Base-by-base conservation (phyloP, 1,139 yeast genomes). In the Suhomyces wounanorum region DNA sequence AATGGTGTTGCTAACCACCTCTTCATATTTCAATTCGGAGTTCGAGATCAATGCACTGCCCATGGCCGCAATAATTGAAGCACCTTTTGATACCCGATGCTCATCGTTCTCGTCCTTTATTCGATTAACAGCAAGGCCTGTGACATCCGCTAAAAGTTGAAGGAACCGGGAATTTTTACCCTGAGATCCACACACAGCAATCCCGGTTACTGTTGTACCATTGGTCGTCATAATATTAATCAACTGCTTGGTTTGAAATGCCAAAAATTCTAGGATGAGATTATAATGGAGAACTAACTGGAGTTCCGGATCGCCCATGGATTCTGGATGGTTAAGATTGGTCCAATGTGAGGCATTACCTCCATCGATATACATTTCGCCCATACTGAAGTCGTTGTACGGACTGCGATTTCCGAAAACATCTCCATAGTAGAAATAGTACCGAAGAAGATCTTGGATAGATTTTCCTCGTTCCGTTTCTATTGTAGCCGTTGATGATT, bases 401-500 rank as follows among this genome's bases (percentile, higher is more conserved):
- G 87, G 86, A 11, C 82, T 76, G 56, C 87, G 67, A 57, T 82
- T 83, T 0, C 87, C 87, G 52, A 70, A 70, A 18, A 78, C 72
- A 57, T 82, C 85, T 1, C 86, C 86, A 55, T 79, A 81, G 52
- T 73, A 72, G 53, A 77, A 72, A 61, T 70, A 71, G 47, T 74
- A 59, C 46, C 64, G 69, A 5, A 77, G 60, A 6, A 72, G 51
- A 18, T 61, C 59, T 56, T 73, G 73, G 6, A 77, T 69, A 4
- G 70, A 57, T 8, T 50, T 40, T 0, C 59, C 53, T 10, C 57
- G 45, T 8, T 50, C 26, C 0, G 9, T 9, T 26, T 66, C 70
- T 1, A 70, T 37, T 4, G 50, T 47, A 4, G 21, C 41, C 1
- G 81, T 72, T 18, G 61, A 51, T 0, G 21, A 13, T 44, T 82